These are phyloP conservation scores for Abrus pulchellus DNA, from an alignment of 306 rosid genomes.

Conservation along the genomic window DNA sequence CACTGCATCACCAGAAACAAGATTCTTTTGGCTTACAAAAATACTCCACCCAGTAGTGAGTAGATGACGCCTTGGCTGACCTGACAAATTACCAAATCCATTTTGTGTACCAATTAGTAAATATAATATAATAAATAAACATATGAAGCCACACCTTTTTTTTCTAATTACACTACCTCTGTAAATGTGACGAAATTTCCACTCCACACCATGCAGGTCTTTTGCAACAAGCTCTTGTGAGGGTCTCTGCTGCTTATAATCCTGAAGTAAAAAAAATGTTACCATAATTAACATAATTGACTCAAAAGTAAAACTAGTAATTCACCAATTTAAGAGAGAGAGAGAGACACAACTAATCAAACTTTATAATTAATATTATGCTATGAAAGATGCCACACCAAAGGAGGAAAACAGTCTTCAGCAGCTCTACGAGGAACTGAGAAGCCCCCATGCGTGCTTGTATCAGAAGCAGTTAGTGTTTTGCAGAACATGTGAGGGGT, in stretches of 20 bases:
- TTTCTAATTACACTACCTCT: constrained; percentile 66
- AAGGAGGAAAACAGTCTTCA: constrained; percentile 97
- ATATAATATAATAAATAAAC: background rate
- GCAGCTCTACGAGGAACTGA: constrained; percentile 99
- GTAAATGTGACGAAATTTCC: constrained; percentile 95
- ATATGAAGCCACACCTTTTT: constrained; percentile 46
- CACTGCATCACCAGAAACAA: constrained; percentile 98
- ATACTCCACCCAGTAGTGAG: constrained; percentile 99
- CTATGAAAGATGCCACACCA: constrained; percentile 62
- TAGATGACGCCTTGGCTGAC: constrained; percentile 99
- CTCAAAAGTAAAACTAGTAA: constrained; percentile 1
- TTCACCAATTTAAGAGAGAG: constrained; percentile 8
- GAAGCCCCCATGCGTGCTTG: constrained; percentile 98
- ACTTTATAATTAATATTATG: background rate
- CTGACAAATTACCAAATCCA: constrained; percentile 60
- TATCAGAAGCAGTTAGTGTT: constrained; percentile 98
- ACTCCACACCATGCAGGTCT: constrained; percentile 94
- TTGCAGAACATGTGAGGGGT: constrained; percentile 99
- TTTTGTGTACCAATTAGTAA: constrained; percentile 41
- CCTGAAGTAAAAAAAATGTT: constrained; percentile 56
- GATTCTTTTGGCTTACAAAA: constrained; percentile 94
- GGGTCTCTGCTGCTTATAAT: constrained; percentile 94
- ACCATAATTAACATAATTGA: too few species aligned
- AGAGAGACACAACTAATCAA: background rate
- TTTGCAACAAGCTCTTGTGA: constrained; percentile 97